These are phyloP conservation scores for Collybia sordida DNA, from an alignment of 768 basidiomycete genomes.

Conservation along the genomic window DNA sequence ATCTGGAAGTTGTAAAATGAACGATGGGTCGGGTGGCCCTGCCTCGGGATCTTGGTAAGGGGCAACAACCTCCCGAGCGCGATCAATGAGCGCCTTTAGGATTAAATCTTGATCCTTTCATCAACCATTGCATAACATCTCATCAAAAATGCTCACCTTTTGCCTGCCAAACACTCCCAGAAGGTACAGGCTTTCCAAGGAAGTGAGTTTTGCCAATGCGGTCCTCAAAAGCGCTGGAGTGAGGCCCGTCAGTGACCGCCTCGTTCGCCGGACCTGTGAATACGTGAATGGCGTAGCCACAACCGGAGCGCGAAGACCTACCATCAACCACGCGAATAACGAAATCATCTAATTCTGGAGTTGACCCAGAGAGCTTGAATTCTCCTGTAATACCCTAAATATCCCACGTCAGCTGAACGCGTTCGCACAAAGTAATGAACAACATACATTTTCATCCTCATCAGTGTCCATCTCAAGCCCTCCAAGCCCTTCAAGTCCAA, in stretches of 20 bases:
- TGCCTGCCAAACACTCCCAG: conserved; percentile 80
- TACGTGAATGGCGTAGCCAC: conserved; percentile 5
- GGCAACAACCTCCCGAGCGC: conserved; percentile 52
- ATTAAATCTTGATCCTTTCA: conserved; percentile 50
- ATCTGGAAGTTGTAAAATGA: conserved; percentile 73
- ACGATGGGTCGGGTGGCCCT: conserved; percentile 76
- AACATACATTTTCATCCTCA: conserved; percentile 68
- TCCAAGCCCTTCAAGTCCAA: conserved; percentile 87
- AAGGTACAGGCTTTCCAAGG: conserved; percentile 57
- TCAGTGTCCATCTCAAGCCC: conserved; percentile 77
- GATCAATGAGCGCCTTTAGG: conserved; percentile 54
- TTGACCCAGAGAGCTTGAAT: conserved; percentile 67
- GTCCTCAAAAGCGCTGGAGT: conserved; percentile 55
- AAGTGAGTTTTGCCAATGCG: conserved; percentile 73
- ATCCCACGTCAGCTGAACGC: neutral
- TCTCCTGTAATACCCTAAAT: conserved; percentile 74
- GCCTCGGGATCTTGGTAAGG: conserved; percentile 50
- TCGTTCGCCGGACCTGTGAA: conserved; percentile 56
- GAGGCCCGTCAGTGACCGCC: conserved; percentile 52
- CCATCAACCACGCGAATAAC: conserved; percentile 77
- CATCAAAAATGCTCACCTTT: conserved; percentile 49
- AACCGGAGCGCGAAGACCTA: conserved; percentile 22
- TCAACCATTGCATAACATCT: too few species aligned
- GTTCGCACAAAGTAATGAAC: neutral
- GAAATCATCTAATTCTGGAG: conserved; percentile 83